Conservation (phyloP, 2,329 filamentous ascomycete species). For the Lasiodiplodia gonubiensis region DNA sequence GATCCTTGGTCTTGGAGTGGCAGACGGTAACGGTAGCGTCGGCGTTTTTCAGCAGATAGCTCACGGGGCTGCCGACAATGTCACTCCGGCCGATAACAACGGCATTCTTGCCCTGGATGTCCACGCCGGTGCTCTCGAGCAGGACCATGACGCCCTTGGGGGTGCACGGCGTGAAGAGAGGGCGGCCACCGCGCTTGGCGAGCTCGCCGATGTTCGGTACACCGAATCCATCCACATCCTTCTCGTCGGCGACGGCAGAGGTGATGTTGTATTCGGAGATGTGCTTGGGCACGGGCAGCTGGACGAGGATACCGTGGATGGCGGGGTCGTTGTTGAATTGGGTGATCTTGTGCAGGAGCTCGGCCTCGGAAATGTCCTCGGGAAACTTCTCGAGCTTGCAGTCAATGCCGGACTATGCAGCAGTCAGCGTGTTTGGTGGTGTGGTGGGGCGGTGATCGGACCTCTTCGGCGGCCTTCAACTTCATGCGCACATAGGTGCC, state of each 20-base stretch:
- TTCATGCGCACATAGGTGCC: conserved; percentile 99
- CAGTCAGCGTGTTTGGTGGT: conserved; percentile 15
- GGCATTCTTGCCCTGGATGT: conserved; percentile 86
- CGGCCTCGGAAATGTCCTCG: conserved; percentile 79
- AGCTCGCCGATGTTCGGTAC: conserved; percentile 94
- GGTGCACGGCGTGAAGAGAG: conserved; percentile 91
- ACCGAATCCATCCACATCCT: conserved; percentile 98
- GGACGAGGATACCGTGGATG: conserved; percentile 92
- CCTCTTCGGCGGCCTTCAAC: conserved; percentile 92
- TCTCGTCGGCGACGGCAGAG: conserved; percentile 87
- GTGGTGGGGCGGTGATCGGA: conserved; percentile 45
- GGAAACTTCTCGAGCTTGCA: conserved; percentile 87
- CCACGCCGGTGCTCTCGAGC: conserved; percentile 80
- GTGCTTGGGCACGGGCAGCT: conserved; percentile 86
- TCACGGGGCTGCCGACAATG: conserved; percentile 96
- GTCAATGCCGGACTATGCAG: conserved; percentile 78
- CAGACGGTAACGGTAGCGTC: conserved; percentile 97
- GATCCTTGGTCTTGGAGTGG: conserved; percentile 82
- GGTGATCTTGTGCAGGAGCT: conserved; percentile 82
- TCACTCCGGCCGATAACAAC: conserved; percentile 95
- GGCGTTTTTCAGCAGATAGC: conserved; percentile 91
- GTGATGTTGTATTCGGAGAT: conserved; percentile 91
- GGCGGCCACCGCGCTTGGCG: conserved; percentile 89
- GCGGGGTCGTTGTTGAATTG: conserved; percentile 83
- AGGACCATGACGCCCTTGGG: conserved; percentile 97